Base-by-base conservation (phyloP, 768 basidiomycete species). In the Hemileccinum rubropunctum region DNA sequence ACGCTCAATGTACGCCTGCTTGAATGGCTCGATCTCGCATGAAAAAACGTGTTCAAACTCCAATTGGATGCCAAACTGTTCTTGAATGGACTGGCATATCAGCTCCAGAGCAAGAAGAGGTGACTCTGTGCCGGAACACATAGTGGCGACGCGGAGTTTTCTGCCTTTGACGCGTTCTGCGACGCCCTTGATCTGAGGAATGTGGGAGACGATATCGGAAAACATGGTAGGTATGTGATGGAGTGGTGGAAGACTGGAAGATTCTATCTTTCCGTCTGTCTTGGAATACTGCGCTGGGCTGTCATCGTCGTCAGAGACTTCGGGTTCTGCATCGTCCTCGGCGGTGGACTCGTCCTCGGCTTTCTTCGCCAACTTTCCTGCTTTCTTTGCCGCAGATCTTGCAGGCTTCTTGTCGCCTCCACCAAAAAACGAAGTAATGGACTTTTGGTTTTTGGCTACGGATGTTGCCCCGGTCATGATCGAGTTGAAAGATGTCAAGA, bases 121-220 rank as follows among this genome's bases (percentile, higher is more conserved):
- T 2, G 91, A 92, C 63, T 98, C 95, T 6, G 95, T 98, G 21
- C 95, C 95, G 36, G 93, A 95, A 70, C 88, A 97, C 95, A 98
- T 98, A 11, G 95, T 98, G 4, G 93, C 95, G 51, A 98, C 82
- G 67, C 93, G 88, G 65, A 98, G 74, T 60, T 88, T 92, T 51
- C 93, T 81, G 2, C 93, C 92, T 50, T 77, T 68, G 42, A 91
- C 70, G 39, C 75, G 84, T 57, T 84, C 75, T 15, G 80, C 84
- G 36, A 91, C 82, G 2, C 72, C 71, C 60, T 82, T 79, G 54
- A 91, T 81, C 47, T 82, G 72, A 12, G 86, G 80, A 35, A 84
- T 78, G 57, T 74, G 81, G 42, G 76, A 70, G 53, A 91, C 77
- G 37, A 93, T 75, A 68, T 93, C 86, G 49, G 76, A 73, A 66